Evolutionary conservation across 2,329 filamentous ascomycete species (phyloP), one percentile per base, ranked within the genome.

Genomic region (Blumeria graminis): DNA sequence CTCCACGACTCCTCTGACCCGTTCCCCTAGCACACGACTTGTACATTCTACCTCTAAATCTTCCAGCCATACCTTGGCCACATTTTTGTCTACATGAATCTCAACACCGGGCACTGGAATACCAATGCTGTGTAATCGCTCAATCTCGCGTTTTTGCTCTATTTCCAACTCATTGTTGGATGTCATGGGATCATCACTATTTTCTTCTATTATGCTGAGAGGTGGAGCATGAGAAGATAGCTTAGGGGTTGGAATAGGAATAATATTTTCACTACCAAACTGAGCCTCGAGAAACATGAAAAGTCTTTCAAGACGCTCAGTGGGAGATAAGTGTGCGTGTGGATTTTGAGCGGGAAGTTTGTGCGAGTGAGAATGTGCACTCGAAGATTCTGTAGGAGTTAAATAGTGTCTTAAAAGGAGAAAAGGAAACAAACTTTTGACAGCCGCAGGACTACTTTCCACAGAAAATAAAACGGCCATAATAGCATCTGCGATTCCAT

Each of bases 231-330:
- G 34, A 9, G 70, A 60, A 0, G 73, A 71, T 1, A 80, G 67
- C 67, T 80, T 76, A 58, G 87, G 71, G 65, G 69, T 72, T 41
- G 81, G 76, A 61, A 96, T 84, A 4, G 90, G 88, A 0, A 77
- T 74, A 57, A 96, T 81, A 58, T 86, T 82, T 60, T 92, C 82
- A 35, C 79, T 74, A 59, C 92, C 92, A 66, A 98, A 98, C 68
- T 98, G 92, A 2, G 89, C 86, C 72, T 98, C 92, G 13, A 98
- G 81, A 72, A 98, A 94, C 80, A 94, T 86, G 70, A 93, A 84
- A 18, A 98, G 79, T 36, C 90, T 82, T 60, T 83, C 78, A 43
- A 96, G 80, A 43, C 86, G 83, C 62, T 94, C 86, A 48, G 82
- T 74, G 0, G 88, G 75, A 9, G 76, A 76, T 45, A 87, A 70